These are phyloP conservation scores for Calocybe cyanea DNA, from an alignment of 768 basidiomycete genomes.

Conservation along the genomic window DNA sequence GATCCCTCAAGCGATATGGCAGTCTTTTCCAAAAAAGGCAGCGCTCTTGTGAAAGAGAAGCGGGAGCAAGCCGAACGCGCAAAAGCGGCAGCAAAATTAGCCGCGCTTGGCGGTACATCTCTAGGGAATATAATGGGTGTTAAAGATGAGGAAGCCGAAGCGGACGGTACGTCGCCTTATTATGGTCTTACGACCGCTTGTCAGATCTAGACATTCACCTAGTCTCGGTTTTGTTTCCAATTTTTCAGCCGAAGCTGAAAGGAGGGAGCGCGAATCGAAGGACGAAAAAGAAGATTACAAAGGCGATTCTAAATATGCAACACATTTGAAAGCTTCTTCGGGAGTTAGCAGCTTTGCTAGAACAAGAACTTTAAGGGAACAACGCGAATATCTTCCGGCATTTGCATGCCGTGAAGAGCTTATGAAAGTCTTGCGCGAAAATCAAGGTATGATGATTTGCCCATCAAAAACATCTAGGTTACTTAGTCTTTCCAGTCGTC, in stretches of 20 bases:
- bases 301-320: conserved; percentile 96
- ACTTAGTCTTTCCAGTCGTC: conserved; percentile 51
- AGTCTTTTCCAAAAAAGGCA: conserved; percentile 95
- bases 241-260: conserved; percentile 52
- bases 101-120: conserved; percentile 85
- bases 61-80: conserved; percentile 94
- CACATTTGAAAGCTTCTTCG: conserved; percentile 77
- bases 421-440: conserved; percentile 83
- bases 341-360: conserved; percentile 81
- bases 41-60: conserved; percentile 89
- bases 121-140: conserved; percentile 99
- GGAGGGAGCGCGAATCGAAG: conserved; percentile 45
- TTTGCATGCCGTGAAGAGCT: conserved; percentile 96
- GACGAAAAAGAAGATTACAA: conserved; percentile 72
- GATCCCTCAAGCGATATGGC: conserved; percentile 95
- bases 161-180: conserved; percentile 65
- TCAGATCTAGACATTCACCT: conserved; percentile 79
- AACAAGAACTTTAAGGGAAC: conserved; percentile 84
- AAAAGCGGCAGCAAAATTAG: conserved; percentile 94
- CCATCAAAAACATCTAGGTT: background rate
- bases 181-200: conserved; percentile 16
- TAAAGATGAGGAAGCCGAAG: conserved; percentile 90
- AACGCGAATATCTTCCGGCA: conserved; percentile 94
- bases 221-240: conserved; percentile 39
- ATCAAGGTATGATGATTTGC: conserved; percentile 67